Conservation (phyloP, 192 early-diverging fungal species). For the Funneliformis mosseae region DNA sequence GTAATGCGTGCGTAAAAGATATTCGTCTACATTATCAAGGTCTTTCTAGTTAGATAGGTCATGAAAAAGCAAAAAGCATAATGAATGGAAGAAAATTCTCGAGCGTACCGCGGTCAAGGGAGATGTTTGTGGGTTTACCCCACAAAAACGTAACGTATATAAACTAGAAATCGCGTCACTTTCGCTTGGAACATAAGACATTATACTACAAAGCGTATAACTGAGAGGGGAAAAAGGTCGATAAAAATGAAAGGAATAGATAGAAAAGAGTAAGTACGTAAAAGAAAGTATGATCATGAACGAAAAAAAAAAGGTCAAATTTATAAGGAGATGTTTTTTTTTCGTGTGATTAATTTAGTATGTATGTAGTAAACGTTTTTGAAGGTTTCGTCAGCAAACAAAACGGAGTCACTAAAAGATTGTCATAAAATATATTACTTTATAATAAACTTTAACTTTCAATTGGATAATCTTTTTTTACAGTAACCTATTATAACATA, state of each 20-base stretch:
- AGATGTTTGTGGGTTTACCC: background rate
- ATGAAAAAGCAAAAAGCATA: background rate
- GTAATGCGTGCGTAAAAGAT: constrained; percentile 53
- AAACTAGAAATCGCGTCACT: background rate
- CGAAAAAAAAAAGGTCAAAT: background rate
- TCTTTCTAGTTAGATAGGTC: background rate
- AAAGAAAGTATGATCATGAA: background rate
- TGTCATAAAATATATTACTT: too few relatives aligned
- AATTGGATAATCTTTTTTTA: too few relatives aligned
- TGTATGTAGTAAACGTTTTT: too few relatives aligned
- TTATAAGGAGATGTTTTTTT: background rate
- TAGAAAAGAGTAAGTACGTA: background rate
- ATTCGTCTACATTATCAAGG: constrained; percentile 46
- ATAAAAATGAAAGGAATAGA: background rate
- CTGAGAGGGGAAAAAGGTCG: background rate
- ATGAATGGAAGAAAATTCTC: background rate
- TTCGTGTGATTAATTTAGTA: too few relatives aligned
- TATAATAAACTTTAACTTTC: too few relatives aligned
- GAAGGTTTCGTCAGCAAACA: too few relatives aligned
- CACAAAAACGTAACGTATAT: background rate
- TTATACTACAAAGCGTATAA: background rate
- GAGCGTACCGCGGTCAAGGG: background rate
- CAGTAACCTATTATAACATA: too few relatives aligned
- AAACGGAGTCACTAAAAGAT: too few relatives aligned
- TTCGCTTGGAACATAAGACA: background rate